These are phyloP conservation scores for Nakazawaea holstii DNA, from an alignment of 805 yeast species.

Conservation along the genomic window DNA sequence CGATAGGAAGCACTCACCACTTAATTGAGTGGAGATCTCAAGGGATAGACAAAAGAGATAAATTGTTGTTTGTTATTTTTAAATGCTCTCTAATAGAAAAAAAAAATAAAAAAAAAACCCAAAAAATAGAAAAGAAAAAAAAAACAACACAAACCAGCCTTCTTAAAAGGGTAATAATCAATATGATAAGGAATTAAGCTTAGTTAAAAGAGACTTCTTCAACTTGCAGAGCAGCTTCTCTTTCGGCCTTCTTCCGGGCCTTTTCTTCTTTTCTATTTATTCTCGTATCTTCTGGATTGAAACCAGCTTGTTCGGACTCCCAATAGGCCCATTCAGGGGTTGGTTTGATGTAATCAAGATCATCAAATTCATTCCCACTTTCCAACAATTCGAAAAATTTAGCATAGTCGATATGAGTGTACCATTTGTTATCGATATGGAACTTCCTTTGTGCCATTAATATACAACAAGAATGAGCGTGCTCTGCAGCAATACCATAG, in stretches of 20 bases:
- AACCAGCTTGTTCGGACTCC: conserved; percentile 83
- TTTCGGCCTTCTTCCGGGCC: conserved; percentile 37
- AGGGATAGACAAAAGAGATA: too few species aligned
- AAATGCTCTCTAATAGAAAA: too few species aligned
- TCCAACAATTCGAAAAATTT: conserved; percentile 59
- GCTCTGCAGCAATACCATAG: conserved; percentile 89
- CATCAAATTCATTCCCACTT: conserved; percentile 62
- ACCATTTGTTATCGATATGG: conserved; percentile 69
- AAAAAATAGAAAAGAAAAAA: too few species aligned
- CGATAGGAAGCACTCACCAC: too few species aligned
- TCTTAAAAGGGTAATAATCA: too few species aligned
- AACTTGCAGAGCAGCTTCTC: conserved; percentile 21
- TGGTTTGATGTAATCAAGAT: conserved; percentile 72
- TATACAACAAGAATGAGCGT: conserved; percentile 92
- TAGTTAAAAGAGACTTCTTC: neutral
- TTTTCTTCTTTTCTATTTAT: conserved; percentile 60
- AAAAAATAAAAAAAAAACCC: too few species aligned
- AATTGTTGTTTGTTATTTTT: too few species aligned
- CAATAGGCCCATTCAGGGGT: conserved; percentile 92
- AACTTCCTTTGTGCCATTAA: conserved; percentile 74
- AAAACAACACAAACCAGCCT: neutral
- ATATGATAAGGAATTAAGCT: too few species aligned
- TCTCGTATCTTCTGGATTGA: conserved; percentile 79
- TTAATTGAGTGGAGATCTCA: too few species aligned
- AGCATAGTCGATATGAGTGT: conserved; percentile 82